These are phyloP conservation scores for Nothophoma quercina DNA, from an alignment of 2,329 filamentous ascomycete genomes.

Conservation along the genomic window DNA sequence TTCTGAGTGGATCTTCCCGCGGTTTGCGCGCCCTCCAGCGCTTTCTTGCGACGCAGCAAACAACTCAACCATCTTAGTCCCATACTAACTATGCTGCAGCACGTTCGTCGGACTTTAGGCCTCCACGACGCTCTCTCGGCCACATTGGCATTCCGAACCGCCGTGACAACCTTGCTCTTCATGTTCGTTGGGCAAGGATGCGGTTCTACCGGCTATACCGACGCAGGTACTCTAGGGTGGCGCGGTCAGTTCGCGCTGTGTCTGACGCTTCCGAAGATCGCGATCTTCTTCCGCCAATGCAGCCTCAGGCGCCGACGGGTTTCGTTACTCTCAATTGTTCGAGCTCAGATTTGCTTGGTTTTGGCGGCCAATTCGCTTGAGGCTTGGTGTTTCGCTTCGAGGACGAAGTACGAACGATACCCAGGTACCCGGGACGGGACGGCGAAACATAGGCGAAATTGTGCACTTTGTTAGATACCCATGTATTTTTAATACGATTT, in stretches of 20 bases:
- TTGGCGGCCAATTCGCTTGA: neutral
- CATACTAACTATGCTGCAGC: slow-evolving; percentile 12
- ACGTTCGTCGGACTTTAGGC: neutral
- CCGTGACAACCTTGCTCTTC: slow-evolving; percentile 26
- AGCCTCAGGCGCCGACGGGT: neutral
- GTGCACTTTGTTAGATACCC: neutral
- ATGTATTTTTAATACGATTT: neutral
- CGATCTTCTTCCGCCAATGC: neutral
- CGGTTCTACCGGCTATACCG: slow-evolving; percentile 4
- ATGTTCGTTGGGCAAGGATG: slow-evolving; percentile 24
- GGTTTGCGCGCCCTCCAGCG: neutral
- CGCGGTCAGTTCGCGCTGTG: neutral
- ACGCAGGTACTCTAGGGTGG: neutral
- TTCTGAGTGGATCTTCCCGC: neutral
- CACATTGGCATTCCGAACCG: slow-evolving; percentile 26
- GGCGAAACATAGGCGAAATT: neutral
- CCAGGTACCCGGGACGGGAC: too few relatives aligned
- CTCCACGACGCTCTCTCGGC: slow-evolving; percentile 21
- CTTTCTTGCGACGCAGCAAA: too few relatives aligned
- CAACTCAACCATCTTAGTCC: neutral
- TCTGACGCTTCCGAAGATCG: neutral
- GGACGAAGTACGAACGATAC: too few relatives aligned
- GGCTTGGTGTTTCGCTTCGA: neutral
- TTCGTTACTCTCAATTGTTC: neutral
- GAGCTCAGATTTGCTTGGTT: neutral